These are phyloP conservation scores for Colletotrichum sp. DNA, from an alignment of 2,329 filamentous ascomycete genomes.

Conservation along the genomic window DNA sequence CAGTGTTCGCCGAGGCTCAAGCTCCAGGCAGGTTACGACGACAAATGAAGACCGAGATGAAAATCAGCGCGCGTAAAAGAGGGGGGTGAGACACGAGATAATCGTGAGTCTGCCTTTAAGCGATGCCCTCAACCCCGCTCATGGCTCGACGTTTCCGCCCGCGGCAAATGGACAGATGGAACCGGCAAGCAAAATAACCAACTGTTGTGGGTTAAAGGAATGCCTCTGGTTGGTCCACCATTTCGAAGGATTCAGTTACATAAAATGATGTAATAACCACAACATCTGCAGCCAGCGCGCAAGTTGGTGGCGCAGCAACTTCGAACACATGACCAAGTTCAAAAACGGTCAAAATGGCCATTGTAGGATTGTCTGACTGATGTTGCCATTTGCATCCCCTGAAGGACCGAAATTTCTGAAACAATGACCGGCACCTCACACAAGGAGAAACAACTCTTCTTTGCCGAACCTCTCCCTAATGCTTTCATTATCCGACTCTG, in stretches of 20 bases:
- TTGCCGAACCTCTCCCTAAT: background rate
- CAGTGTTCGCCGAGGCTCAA: background rate
- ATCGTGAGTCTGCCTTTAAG: background rate
- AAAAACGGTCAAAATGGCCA: background rate
- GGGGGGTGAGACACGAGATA: background rate
- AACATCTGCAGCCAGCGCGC: background rate
- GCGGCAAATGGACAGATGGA: background rate
- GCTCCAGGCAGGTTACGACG: background rate
- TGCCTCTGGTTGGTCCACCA: background rate
- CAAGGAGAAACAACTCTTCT: background rate
- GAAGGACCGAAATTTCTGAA: background rate
- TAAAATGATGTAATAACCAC: conserved; percentile 7
- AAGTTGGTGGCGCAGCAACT: background rate
- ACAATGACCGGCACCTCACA: background rate
- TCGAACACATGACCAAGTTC: background rate
- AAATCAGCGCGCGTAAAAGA: background rate
- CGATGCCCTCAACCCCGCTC: background rate
- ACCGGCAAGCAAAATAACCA: background rate
- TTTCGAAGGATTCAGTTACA: background rate
- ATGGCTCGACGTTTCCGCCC: background rate
- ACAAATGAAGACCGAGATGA: background rate
- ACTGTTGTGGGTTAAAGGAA: background rate
- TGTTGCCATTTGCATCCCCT: background rate
- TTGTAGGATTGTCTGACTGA: background rate
- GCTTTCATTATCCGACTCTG: background rate